A percentile compares a stretch with the other conserved stretches of the same genome.
These are phyloP conservation scores for Cyclotella baltica DNA, from an alignment of 108 stramenopile species.

Conservation along the genomic window DNA sequence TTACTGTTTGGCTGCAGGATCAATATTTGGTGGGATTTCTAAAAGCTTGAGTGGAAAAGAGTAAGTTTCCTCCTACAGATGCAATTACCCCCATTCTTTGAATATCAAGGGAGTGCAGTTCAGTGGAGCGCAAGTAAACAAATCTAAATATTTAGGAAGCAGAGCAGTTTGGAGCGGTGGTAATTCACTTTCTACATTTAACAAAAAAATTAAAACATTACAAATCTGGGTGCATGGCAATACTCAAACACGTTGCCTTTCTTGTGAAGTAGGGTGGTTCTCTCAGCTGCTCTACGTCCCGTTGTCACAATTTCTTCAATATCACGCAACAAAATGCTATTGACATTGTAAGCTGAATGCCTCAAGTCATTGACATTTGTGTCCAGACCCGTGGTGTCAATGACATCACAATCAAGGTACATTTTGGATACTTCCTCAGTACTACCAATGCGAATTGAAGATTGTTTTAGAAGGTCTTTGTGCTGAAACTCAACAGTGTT, in stretches of 20 bases:
- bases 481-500: conserved; percentile 1
- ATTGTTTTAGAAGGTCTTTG: not conserved
- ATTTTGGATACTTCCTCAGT: not conserved
- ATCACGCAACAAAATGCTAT: conserved; percentile 50
- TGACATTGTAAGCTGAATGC: conserved; percentile 55
- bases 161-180: too few species aligned
- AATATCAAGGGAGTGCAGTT: too few species aligned
- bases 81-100: too few species aligned
- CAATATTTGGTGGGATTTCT: too few species aligned
- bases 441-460: not conserved
- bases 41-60: too few species aligned
- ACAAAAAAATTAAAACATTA: too few species aligned
- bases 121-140: too few species aligned
- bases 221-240: conserved; percentile 48
- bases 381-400: conserved; percentile 60
- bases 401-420: conserved; percentile 57
- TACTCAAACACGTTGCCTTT: conserved; percentile 50
- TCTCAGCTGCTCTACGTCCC: conserved; percentile 42
- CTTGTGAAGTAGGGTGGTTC: conserved; percentile 32
- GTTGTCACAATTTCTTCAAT: conserved; percentile 56
- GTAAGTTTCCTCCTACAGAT: too few species aligned
- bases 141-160: too few species aligned
- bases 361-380: conserved; percentile 50
- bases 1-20: too few species aligned
- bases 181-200: too few species aligned